phyloP scores from a whole-genome alignment of 352 stramenopile species.

The Globisporangium spinosum region DNA sequence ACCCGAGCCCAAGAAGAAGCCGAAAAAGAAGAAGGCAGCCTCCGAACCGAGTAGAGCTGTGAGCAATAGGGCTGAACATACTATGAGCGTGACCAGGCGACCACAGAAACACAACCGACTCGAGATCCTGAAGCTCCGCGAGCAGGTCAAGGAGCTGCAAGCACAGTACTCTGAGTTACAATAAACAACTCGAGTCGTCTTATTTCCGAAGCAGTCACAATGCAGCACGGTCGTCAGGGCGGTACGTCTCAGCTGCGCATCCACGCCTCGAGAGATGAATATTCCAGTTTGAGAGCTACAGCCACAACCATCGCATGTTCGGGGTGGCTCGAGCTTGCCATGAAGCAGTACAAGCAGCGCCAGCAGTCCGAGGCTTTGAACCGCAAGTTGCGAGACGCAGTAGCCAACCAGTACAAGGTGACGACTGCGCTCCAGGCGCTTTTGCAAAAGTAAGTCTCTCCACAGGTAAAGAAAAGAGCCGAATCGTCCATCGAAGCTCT shows the following conservation, averaged over 20 bases:
- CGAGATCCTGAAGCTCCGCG: constrained; percentile 9
- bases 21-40: too few species aligned
- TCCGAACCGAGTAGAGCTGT: too few species aligned
- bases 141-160: constrained; percentile 9
- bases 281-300: too few species aligned
- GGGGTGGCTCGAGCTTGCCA: constrained; percentile 33
- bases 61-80: too few species aligned
- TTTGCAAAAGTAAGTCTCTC: constrained; percentile 21
- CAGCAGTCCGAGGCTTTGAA: constrained; percentile 38
- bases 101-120: constrained; percentile 3
- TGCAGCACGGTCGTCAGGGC: too few species aligned
- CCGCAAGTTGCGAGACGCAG: constrained; percentile 30
- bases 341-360: constrained; percentile 33
- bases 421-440: constrained; percentile 35
- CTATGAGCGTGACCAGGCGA: background rate
- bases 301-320: background rate
- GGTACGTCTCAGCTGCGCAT: too few species aligned
- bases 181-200: too few species aligned
- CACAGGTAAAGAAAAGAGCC: background rate
- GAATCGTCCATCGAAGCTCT: too few species aligned
- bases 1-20: too few species aligned
- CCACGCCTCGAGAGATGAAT: too few species aligned
- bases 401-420: constrained; percentile 41
- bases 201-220: too few species aligned
- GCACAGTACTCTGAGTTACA: background rate